Conservation (phyloP, 257 asterid species). For the Solanum sitiens region DNA sequence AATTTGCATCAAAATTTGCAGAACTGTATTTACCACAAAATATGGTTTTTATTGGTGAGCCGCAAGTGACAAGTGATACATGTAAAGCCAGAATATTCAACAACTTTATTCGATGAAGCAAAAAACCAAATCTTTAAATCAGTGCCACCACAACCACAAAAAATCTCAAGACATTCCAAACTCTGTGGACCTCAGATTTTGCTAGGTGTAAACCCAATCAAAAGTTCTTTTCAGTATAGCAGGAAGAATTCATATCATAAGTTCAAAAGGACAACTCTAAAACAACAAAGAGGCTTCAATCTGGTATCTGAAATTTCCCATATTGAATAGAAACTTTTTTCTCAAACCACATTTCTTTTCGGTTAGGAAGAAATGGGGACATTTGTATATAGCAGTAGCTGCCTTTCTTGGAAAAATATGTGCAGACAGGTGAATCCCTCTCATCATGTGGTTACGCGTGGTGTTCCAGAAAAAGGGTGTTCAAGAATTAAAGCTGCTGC, state of each 20-base stretch:
- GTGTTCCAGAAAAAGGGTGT: conserved; percentile 21
- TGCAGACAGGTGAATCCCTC: conserved; percentile 10
- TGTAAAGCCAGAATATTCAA: conserved; percentile 6
- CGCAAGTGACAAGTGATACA: conserved; percentile 9
- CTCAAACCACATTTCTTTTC: neutral
- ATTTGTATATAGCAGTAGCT: conserved; percentile 25
- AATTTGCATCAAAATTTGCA: neutral
- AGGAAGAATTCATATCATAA: neutral
- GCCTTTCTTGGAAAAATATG: conserved; percentile 33
- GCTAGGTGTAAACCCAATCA: neutral
- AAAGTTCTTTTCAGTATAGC: neutral
- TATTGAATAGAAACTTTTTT: neutral
- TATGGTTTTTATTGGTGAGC: neutral
- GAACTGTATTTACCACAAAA: neutral
- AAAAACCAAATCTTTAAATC: neutral
- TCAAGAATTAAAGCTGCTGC: conserved; percentile 24
- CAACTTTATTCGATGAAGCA: neutral
- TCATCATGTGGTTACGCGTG: conserved; percentile 2
- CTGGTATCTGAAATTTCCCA: neutral
- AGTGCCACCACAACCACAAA: conserved; percentile 18
- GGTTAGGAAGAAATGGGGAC: conserved; percentile 40
- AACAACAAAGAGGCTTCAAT: neutral
- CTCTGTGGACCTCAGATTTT: neutral
- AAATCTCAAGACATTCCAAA: neutral
- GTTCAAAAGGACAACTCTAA: neutral